Percentiles rank a stretch among this genome's conserved stretches.
Conservation (phyloP, 1,284 basidiomycete genomes). For the Gymnopus androsaceus region DNA sequence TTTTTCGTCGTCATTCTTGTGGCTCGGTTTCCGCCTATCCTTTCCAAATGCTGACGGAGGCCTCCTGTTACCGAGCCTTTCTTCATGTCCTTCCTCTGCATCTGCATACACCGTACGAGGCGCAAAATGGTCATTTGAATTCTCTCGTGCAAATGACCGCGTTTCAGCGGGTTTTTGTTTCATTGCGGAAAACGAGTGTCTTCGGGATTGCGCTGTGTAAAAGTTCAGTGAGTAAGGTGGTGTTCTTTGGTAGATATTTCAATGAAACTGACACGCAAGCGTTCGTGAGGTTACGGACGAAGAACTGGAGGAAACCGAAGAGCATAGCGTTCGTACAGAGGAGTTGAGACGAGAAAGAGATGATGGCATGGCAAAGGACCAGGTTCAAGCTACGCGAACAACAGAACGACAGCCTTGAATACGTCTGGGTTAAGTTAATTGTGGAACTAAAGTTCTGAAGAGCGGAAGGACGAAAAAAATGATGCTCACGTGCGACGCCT, state of each 20-base stretch:
- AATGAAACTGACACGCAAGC: slow-evolving; percentile 1
- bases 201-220: neutral
- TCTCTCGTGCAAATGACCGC: neutral
- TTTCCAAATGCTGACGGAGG: slow-evolving; percentile 8
- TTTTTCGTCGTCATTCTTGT: neutral
- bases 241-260: neutral
- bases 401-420: neutral
- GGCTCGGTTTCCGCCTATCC: neutral
- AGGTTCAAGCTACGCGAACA: neutral
- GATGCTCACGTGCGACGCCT: neutral
- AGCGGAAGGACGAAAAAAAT: neutral
- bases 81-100: slow-evolving; percentile 1
- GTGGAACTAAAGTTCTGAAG: too few relatives aligned
- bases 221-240: neutral
- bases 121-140: neutral
- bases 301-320: slow-evolving; percentile 10
- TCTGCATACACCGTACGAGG: slow-evolving; percentile 9
- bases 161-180: slow-evolving; percentile 4
- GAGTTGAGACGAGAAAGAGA: slow-evolving; percentile 9
- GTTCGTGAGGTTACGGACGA: slow-evolving; percentile 2
- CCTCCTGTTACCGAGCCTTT: slow-evolving; percentile 2
- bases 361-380: neutral
- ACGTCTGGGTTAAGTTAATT: neutral
- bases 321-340: slow-evolving; percentile 8
- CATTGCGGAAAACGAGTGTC: slow-evolving; percentile 8